Evolutionary conservation across 2,329 filamentous ascomycete genomes (phyloP), one percentile per base, ranked within the genome.

Genomic region (Diaporthe vaccinii): DNA sequence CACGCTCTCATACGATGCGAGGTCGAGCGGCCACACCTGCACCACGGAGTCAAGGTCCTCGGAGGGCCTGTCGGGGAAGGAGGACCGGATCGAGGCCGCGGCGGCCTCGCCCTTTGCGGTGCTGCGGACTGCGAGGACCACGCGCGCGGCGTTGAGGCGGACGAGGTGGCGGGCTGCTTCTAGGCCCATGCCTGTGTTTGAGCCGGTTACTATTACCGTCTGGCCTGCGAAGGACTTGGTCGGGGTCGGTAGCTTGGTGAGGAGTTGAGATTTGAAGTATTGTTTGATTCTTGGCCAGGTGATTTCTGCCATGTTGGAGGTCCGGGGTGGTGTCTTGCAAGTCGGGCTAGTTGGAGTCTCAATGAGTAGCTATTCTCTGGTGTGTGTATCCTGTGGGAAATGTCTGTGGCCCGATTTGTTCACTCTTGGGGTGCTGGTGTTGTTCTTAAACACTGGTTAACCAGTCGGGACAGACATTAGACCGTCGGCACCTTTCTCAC

Each of bases 171-270:
- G 80, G 41, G 82, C 79, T 0, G 84, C 80, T 72, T 86, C 84
- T 0, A 83, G 79, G 0, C 85, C 85, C 2, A 87, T 79, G 14
- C 86, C 84, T 0, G 79, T 80, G 73, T 87, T 87, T 15, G 84
- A 81, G 3, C 85, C 85, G 0, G 84, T 86, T 1, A 86, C 79
- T 6, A 86, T 82, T 53, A 85, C 77, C 12, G 79, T 82, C 68
- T 82, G 4, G 78, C 75, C 75, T 4, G 55, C 71, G 67, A 78
- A 76, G 59, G 41, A 15, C 34, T 59, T 41, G 10, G 53, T 70
- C 8, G 71, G 71, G 53, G 36, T 28, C 1, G 53, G 46, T 4
- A 71, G 51, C 9, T 6, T 41, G 17, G 49, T 25, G 25, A 44
- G 36, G 34, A 51, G 31, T 9, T 72, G 74, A 36, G 68, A 72